Conservation (phyloP, 2,329 filamentous ascomycete species). For the Colletotrichum phormii region DNA sequence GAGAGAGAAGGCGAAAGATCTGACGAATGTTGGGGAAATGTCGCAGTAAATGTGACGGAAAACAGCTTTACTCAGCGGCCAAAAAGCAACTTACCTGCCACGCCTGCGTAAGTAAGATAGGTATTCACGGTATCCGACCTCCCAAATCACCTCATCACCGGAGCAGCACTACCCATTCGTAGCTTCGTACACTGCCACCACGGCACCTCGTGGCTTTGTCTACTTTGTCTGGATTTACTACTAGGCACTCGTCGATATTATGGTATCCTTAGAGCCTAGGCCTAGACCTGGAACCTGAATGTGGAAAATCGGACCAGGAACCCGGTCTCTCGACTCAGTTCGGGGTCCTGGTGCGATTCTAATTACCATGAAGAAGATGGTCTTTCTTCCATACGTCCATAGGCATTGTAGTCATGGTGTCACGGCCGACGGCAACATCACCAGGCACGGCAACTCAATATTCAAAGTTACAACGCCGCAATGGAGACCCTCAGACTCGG, state of each 20-base stretch:
- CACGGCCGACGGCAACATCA: not conserved
- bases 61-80: not conserved
- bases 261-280: too few species aligned
- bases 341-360: too few species aligned
- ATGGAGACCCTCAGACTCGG: not conserved
- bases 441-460: not conserved
- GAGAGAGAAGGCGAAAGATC: not conserved
- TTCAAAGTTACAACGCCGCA: not conserved
- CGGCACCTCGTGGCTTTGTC: slow-evolving; percentile 15
- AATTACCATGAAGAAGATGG: too few species aligned
- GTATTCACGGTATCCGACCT: too few species aligned
- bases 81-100: not conserved
- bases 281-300: not conserved
- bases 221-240: not conserved
- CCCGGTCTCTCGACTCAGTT: not conserved
- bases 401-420: not conserved
- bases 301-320: not conserved
- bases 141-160: too few species aligned
- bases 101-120: too few species aligned
- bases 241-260: too few species aligned
- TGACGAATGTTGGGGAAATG: not conserved
- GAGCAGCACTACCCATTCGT: not conserved
- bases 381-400: too few species aligned
- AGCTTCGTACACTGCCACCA: not conserved
- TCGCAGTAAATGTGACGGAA: not conserved